These are phyloP conservation scores for Septoria petroselini DNA, from an alignment of 2,329 filamentous ascomycete species.

Conservation along the genomic window DNA sequence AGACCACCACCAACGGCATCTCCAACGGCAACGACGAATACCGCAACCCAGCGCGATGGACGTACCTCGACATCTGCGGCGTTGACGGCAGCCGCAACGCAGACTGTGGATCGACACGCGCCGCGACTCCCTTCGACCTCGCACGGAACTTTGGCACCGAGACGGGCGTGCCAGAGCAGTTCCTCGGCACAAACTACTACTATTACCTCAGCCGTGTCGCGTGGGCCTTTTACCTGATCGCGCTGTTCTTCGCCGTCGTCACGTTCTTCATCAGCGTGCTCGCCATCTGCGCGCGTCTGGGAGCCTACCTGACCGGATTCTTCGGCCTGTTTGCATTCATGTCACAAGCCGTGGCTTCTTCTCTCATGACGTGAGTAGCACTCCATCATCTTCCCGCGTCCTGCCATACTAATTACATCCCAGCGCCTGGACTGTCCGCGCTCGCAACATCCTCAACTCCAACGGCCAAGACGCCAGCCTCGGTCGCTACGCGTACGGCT, in stretches of 20 bases:
- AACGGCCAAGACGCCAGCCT: conserved; percentile 58
- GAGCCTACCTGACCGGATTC: conserved; percentile 63
- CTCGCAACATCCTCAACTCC: conserved; percentile 62
- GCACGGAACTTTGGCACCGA: conserved; percentile 58
- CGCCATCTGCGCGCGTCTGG: conserved; percentile 68
- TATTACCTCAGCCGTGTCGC: conserved; percentile 88
- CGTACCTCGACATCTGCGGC: conserved; percentile 81
- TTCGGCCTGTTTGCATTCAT: conserved; percentile 61
- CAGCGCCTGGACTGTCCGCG: conserved; percentile 66
- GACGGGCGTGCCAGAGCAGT: conserved; percentile 51
- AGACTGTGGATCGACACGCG: conserved; percentile 62
- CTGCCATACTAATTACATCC: conserved; percentile 27
- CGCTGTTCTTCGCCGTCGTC: conserved; percentile 70
- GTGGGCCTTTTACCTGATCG: conserved; percentile 86
- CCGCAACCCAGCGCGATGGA: conserved; percentile 71
- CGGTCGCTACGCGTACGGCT: conserved; percentile 69
- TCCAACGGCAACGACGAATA: conserved; percentile 57
- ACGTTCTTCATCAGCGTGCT: conserved; percentile 67
- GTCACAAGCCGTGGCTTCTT: conserved; percentile 64
- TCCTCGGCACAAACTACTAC: conserved; percentile 61
- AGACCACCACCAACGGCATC: conserved; percentile 72
- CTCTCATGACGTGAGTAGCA: conserved; percentile 69
- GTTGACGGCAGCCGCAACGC: conserved; percentile 52
- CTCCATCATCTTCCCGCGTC: background rate
- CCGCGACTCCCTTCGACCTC: conserved; percentile 64